Conservation (phyloP, 2,329 filamentous ascomycete genomes). For the Exophiala alcalophila region DNA sequence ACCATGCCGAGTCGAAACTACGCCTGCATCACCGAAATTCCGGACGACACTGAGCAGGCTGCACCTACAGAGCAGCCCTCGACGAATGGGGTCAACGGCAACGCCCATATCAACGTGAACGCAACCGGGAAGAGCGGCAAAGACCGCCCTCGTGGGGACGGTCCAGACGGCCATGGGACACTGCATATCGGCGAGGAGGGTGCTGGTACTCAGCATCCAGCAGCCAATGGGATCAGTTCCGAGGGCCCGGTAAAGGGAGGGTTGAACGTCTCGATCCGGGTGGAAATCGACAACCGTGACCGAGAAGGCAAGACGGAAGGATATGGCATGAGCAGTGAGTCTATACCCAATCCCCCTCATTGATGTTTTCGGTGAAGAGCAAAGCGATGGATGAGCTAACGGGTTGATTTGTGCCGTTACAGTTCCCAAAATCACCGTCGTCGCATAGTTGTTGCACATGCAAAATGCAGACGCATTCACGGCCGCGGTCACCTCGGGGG, state of each 20-base stretch:
- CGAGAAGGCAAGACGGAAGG: constrained; percentile 43
- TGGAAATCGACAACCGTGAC: constrained; percentile 48
- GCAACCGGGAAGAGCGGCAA: constrained; percentile 26
- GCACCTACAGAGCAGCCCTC: neutral
- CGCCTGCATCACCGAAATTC: constrained; percentile 59
- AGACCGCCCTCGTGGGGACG: constrained; percentile 17
- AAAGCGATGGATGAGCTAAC: neutral
- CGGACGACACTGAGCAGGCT: constrained; percentile 29
- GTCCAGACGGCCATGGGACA: constrained; percentile 65
- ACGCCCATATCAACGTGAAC: constrained; percentile 6
- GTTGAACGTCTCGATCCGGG: constrained; percentile 45
- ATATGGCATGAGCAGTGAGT: constrained; percentile 50
- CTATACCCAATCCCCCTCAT: too few species aligned
- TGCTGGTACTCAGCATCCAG: constrained; percentile 74
- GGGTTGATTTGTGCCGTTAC: neutral
- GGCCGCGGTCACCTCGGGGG: too few species aligned
- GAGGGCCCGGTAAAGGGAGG: constrained; percentile 41
- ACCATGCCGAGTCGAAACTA: constrained; percentile 75
- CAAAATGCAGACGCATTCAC: too few species aligned
- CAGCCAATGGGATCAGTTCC: constrained; percentile 53
- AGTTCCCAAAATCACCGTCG: constrained; percentile 25
- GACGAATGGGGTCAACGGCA: constrained; percentile 31
- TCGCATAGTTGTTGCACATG: too few species aligned
- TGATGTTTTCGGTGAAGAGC: too few species aligned
- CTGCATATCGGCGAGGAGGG: constrained; percentile 73